Base-by-base conservation (phyloP, 1,139 yeast species). In the Groenewaldozyma sp. region DNA sequence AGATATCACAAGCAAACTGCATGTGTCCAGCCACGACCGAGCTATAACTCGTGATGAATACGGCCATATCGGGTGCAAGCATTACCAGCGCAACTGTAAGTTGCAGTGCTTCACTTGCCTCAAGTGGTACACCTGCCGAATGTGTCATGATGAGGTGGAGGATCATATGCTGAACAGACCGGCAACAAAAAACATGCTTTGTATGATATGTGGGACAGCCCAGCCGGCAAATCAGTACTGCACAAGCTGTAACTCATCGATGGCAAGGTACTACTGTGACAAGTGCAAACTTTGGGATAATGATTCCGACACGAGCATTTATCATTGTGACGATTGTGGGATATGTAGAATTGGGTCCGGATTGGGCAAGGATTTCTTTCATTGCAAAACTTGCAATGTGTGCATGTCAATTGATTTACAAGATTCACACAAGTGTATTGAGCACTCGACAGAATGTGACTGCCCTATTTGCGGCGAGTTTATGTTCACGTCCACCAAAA, bases 381-480 rank as follows among this genome's bases (percentile, higher is more conserved):
- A 87, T 58, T 87, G 96, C 62, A 75, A 80, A 50, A 77, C 78
- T n/a, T 88, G 97, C 60, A 83, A 84, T 52, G 88, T 87, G 9
- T 88, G 97, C 59, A 71, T 88, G 52, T 78, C 91, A 28, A 80
- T 87, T 38, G 88, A 81, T 49, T 68, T 88, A 45, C 76, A 75
- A 49, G 76, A 80, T 48, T 75, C 78, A 47, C 97, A 87, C 62
- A 74, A 73, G 51, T 87, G 96, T 62, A 78, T 87, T 43, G 84
- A 82, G 52, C 79, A 86, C 51, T 78, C 94, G 4, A 86, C 95
- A 1, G 93, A 82, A 57, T 82, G 94, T 45, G 79, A 87, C 58
- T 88, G 97, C 59, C 94, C 95, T 1, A 84, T 88, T 28, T 88
- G 97, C 62, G 86, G 82, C 45, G 96, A 87, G 52, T 87, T 80